Evolutionary conservation across 73 alveolate species (phyloP), one percentile per base, ranked within the genome.

Genomic region (Blepharisma japonicum): DNA sequence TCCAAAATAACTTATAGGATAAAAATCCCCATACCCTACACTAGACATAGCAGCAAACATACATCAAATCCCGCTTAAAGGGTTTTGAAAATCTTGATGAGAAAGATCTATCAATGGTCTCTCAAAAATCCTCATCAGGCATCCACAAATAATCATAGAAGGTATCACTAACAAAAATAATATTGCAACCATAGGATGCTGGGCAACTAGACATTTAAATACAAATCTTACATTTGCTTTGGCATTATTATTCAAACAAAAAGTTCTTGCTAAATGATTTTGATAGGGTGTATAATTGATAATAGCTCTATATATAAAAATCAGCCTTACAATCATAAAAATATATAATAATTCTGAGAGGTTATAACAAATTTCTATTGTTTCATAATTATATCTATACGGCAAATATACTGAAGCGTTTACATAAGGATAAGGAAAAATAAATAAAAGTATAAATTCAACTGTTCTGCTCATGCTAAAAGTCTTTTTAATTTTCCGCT

Each of bases 1-100:
- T 61, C 74, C 74, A 61, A 25, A 25, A 25, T 61, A 61, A 20
- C 47, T 20, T 9, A 61, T 14, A 14, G 74, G 74, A 61, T 61
- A 61, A 61, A 61, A 14, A 18, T 61, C 74, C 46, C 74, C 74
- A 61, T 61, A 61, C 5, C 74, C 74, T 9, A 25, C 38, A 20
- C 47, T 61, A 25, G 47, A 14, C 11, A 61, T 61, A 20, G 74
- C 23, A 14, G 14, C 74, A 61, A 61, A 61, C 14, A 25, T 61
- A 25, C 11, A 61, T 48, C 74, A 61, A 14, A 61, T n/a, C 18
- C 47, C 74, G 2, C n/a, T 14, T 2, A 61, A 25, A 8, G 74
- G 74, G 74, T 61, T 39, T 2, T n/a, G 23, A 25, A 20, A 14
- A 61, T 61, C 14, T 25, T 61, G 47, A 20, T 14, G 18, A 18